These are phyloP conservation scores for Aspergillus sclerotialis DNA, from an alignment of 2,329 filamentous ascomycete genomes.

Conservation along the genomic window DNA sequence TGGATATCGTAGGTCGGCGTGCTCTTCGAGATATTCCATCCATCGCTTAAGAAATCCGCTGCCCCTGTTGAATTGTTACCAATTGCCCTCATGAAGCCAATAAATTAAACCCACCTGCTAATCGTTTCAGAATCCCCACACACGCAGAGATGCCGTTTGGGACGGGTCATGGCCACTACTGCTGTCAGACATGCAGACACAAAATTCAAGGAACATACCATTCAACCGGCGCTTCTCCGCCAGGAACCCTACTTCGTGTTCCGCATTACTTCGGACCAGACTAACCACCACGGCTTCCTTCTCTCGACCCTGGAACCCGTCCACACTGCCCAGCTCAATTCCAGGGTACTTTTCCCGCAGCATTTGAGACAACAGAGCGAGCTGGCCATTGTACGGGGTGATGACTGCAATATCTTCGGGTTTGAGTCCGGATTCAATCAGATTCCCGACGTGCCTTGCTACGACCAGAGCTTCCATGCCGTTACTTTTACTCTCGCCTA, in stretches of 20 bases:
- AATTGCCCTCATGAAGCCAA: constrained; percentile 2
- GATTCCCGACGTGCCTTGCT: constrained; percentile 63
- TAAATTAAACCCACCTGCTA: constrained; percentile 70
- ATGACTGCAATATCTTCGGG: constrained; percentile 85
- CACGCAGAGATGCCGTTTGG: constrained; percentile 80
- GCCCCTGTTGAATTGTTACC: constrained; percentile 51
- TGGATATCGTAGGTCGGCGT: constrained; percentile 85
- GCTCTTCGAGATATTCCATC: constrained; percentile 86
- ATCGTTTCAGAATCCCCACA: constrained; percentile 94
- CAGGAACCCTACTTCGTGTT: constrained; percentile 86
- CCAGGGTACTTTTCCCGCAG: constrained; percentile 76
- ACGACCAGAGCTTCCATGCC: constrained; percentile 83
- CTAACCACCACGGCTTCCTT: constrained; percentile 93
- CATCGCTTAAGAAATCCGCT: constrained; percentile 78
- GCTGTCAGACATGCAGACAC: background rate
- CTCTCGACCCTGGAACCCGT: constrained; percentile 94
- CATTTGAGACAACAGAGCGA: constrained; percentile 66
- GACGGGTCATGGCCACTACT: constrained; percentile 91
- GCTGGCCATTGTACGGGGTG: constrained; percentile 93
- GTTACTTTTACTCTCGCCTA: constrained; percentile 82
- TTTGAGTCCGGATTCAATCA: constrained; percentile 73
- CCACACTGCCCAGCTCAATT: constrained; percentile 91
- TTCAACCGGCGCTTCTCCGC: constrained; percentile 88
- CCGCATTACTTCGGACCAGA: constrained; percentile 83
- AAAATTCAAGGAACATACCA: constrained; percentile 65